Conservation (phyloP, 192 early-diverging fungal genomes). For the Allomyces macrogynus region DNA sequence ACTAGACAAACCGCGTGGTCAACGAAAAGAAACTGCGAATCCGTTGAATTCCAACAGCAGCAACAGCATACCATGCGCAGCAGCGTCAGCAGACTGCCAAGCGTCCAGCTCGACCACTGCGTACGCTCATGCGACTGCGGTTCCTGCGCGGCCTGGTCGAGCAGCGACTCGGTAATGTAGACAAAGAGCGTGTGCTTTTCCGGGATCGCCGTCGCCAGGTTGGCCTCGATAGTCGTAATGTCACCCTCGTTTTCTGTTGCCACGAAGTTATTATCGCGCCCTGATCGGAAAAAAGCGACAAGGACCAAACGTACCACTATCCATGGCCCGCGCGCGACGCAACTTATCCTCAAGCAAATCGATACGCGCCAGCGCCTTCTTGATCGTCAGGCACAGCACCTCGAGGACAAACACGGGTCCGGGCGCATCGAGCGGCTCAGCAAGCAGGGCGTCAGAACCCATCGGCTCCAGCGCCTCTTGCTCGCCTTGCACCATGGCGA, state of each 20-base stretch:
- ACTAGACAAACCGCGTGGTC: too few species aligned
- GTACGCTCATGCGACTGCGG: background rate
- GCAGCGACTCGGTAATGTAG: background rate
- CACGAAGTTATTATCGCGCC: background rate
- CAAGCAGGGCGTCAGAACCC: constrained; percentile 1
- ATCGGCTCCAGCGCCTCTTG: background rate
- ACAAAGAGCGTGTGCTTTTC: background rate
- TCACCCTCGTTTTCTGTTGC: background rate
- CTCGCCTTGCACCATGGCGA: constrained; percentile 12
- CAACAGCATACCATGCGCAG: background rate
- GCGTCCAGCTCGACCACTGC: background rate
- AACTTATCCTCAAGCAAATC: background rate
- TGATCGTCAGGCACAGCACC: background rate
- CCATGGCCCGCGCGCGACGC: background rate
- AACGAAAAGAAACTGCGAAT: too few species aligned
- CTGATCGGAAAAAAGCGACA: background rate
- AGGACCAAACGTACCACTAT: background rate
- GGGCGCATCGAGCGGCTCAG: background rate
- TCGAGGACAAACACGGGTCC: background rate
- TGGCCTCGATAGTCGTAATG: background rate
- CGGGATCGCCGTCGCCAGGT: background rate
- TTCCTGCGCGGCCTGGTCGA: background rate
- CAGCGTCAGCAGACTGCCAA: background rate
- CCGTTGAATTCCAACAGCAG: too few species aligned
- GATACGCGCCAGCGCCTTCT: background rate